Base-by-base conservation (phyloP, 2,329 filamentous ascomycete genomes). In the Aspergillus tanneri region DNA sequence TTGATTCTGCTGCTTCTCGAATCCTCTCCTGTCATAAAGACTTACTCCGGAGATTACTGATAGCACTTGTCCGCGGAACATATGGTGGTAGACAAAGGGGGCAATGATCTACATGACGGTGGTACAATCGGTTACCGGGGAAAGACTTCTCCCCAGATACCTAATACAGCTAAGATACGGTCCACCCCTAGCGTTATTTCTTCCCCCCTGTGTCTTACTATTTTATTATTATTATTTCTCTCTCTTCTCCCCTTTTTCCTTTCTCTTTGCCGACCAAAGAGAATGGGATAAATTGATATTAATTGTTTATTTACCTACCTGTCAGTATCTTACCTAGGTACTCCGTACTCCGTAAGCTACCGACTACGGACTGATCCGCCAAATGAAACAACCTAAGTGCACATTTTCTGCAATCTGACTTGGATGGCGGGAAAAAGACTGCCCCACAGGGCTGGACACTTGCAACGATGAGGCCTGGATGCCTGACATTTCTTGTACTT, bases 361-460 rank as follows among this genome's bases (percentile, higher is more conserved):
- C 16, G 7, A 34, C 30, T 14, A 28, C 24, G 36, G 21, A 11
- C 27, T 45, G 49, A 49, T 49, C 46, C 18, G n/a, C 49, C 16
- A 28, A 19, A 38, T 52, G 49, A 52, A 52, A 52, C 46, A 45
- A 43, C 37, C 46, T 46, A 52, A 38, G 19, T 25, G 30, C 23
- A 32, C 28, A 18, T 28, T 43, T 30, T 42, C 25, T 12, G 35
- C 24, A 34, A 34, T 34, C 30, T 18, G 22, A 21, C 16, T n/a
- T 24, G 14, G 39, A 32, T 42, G 25, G 14, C 25, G 27, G 39
- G 24, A 19, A 25, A 25, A 30, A 42, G 22, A 5, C 11, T 18
- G 39, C 39, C 39, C 39, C 39, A 42, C 39, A 42, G 39, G 39
- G 39, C 39, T 42, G 39, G 22, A 22, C 28, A 11, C 14, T 16